Evolutionary conservation across 2,329 filamentous ascomycete genomes (phyloP).

Genomic region (Arthrinium puccinioides): DNA sequence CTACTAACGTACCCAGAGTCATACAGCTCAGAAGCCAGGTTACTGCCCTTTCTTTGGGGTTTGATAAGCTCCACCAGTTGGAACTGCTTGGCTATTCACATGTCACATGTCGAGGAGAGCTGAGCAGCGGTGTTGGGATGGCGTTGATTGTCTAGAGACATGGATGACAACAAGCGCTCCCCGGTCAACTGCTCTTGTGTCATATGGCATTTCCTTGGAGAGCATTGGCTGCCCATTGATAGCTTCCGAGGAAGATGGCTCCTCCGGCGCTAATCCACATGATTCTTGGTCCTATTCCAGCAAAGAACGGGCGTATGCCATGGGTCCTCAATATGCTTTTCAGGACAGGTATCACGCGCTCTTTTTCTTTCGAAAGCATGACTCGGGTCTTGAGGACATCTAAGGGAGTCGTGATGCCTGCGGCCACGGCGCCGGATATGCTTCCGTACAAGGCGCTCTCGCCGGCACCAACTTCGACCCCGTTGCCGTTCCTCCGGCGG

Average conservation of each 20-base stretch:
- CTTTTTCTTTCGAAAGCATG: constrained; percentile 74
- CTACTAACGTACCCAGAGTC: no score
- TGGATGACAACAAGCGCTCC: no score
- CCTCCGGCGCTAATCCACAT: constrained; percentile 95
- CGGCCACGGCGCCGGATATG: constrained; percentile 75
- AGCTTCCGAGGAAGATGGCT: constrained; percentile 88
- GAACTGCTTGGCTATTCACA: no score
- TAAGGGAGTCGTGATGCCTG: constrained; percentile 81
- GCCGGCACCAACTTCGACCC: constrained; percentile 51
- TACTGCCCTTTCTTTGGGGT: no score
- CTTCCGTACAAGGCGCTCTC: constrained; percentile 85
- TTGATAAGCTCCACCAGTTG: no score
- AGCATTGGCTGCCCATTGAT: constrained; percentile 80
- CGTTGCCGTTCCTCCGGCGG: constrained; percentile 29
- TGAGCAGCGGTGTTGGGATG: no score
- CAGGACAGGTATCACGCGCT: constrained; percentile 53
- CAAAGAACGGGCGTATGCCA: constrained; percentile 64
- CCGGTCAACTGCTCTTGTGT: no score
- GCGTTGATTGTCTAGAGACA: no score
- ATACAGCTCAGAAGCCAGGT: no score
- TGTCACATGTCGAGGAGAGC: no score
- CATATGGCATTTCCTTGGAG: constrained; percentile 35
- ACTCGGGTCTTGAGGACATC: constrained; percentile 96
- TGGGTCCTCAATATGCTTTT: constrained; percentile 55
- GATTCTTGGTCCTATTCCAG: constrained; percentile 72